Evolutionary conservation across 495 filamentous ascomycete genomes (phyloP).

Genomic region (Xylaria grammica): DNA sequence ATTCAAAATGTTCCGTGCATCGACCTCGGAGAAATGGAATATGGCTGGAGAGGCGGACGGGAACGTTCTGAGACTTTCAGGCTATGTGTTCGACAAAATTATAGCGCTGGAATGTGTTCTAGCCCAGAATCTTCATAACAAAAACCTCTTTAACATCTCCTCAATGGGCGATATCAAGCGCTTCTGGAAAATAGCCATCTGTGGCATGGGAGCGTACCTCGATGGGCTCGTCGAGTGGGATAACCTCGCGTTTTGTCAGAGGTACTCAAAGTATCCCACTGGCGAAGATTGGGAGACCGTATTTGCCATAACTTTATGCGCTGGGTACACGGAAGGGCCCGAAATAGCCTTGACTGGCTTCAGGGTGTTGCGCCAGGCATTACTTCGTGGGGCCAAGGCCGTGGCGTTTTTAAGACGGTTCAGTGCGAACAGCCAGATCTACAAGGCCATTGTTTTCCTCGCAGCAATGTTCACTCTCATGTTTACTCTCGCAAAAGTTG

Average conservation of each 20-base stretch:
- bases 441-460: neutral
- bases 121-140: too few relatives aligned
- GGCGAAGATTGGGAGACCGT: neutral
- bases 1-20: conserved; percentile 1
- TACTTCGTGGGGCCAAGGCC: neutral
- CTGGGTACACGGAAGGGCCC: neutral
- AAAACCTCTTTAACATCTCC: too few relatives aligned
- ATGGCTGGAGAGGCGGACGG: neutral
- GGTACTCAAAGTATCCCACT: neutral
- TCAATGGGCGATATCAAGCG: neutral
- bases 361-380: neutral
- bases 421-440: neutral
- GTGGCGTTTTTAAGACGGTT: neutral
- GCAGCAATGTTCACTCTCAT: neutral
- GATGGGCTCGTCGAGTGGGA: neutral
- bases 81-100: conserved; percentile 2
- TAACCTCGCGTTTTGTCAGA: neutral
- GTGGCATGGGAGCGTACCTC: neutral
- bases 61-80: neutral
- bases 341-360: neutral
- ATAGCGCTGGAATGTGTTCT: neutral
- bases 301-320: neutral
- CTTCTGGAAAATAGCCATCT: neutral
- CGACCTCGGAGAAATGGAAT: neutral
- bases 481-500: neutral